phyloP scores from a whole-genome alignment of 805 yeast genomes.

The Metschnikowia matae region DNA sequence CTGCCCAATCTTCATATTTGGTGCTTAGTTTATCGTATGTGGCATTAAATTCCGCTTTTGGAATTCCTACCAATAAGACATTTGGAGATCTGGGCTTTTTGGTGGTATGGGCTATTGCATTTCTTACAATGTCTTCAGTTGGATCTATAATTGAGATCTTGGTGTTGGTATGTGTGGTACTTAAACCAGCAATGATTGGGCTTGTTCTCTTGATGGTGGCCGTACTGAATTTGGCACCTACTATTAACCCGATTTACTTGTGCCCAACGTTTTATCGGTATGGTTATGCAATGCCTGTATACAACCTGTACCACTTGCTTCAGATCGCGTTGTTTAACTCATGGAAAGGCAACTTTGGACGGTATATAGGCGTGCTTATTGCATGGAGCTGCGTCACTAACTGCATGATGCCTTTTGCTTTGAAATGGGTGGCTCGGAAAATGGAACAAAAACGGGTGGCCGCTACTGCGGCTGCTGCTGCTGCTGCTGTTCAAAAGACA shows the following conservation, averaged over 20 bases:
- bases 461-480: slow-evolving; percentile 8
- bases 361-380: slow-evolving; percentile 28
- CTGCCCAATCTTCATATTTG: slow-evolving; percentile 28
- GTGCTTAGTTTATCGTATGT: slow-evolving; percentile 27
- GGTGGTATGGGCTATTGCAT: slow-evolving; percentile 31
- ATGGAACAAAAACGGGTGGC: slow-evolving; percentile 10
- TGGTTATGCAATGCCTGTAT: slow-evolving; percentile 38
- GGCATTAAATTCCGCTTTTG: slow-evolving; percentile 28
- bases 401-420: slow-evolving; percentile 22
- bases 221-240: slow-evolving; percentile 29
- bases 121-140: slow-evolving; percentile 27
- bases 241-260: slow-evolving; percentile 29
- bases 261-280: slow-evolving; percentile 29
- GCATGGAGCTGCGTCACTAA: slow-evolving; percentile 31
- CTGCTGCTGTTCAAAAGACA: not conserved
- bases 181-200: slow-evolving; percentile 28
- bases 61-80: slow-evolving; percentile 17
- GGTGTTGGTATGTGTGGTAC: slow-evolving; percentile 20
- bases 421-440: slow-evolving; percentile 18
- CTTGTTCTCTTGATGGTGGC: slow-evolving; percentile 25
- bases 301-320: slow-evolving; percentile 27
- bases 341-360: slow-evolving; percentile 34
- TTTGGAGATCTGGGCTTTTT: slow-evolving; percentile 32
- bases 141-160: slow-evolving; percentile 29
- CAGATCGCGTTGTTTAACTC: slow-evolving; percentile 31